These are phyloP conservation scores for Penicillium waksmanii DNA, from an alignment of 495 filamentous ascomycete genomes.

Conservation along the genomic window DNA sequence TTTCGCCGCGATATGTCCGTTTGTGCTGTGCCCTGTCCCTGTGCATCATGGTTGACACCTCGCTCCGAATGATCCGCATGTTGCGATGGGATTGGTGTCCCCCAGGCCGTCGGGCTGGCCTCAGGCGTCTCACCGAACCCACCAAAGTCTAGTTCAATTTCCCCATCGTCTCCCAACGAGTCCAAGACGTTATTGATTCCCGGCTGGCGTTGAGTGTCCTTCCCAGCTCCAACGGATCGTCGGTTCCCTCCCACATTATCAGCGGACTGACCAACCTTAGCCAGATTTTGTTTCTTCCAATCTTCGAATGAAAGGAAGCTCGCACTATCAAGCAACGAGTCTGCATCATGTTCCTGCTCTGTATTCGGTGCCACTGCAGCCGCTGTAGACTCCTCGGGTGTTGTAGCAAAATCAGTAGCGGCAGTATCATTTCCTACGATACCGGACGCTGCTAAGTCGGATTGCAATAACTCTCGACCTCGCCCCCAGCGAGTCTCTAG, in stretches of 20 bases:
- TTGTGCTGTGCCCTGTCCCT: slow-evolving; percentile 36
- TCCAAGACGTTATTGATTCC: slow-evolving; percentile 69
- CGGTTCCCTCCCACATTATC: slow-evolving; percentile 64
- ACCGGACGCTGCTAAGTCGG: background rate
- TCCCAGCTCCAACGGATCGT: slow-evolving; percentile 40
- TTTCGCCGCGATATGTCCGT: slow-evolving; percentile 66
- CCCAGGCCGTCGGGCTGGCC: slow-evolving; percentile 43
- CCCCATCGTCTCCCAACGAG: slow-evolving; percentile 80
- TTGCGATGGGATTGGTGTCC: slow-evolving; percentile 36
- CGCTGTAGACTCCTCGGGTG: slow-evolving; percentile 6
- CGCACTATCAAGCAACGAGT: slow-evolving; percentile 76
- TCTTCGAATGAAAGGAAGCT: slow-evolving; percentile 97
- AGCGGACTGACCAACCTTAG: slow-evolving; percentile 80
- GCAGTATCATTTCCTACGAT: slow-evolving; percentile 10
- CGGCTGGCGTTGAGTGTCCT: slow-evolving; percentile 51
- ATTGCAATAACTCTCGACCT: slow-evolving; percentile 1
- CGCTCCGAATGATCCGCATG: slow-evolving; percentile 30
- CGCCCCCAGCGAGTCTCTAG: slow-evolving; percentile 22
- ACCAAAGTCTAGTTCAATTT: slow-evolving; percentile 89
- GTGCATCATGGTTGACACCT: slow-evolving; percentile 27
- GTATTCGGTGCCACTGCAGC: slow-evolving; percentile 14
- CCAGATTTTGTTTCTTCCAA: slow-evolving; percentile 95
- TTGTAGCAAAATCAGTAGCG: slow-evolving; percentile 10
- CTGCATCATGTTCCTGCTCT: slow-evolving; percentile 56
- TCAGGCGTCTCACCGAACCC: slow-evolving; percentile 58